A percentile compares a stretch with the other conserved stretches of the same genome.
These are phyloP conservation scores for Cystobasidium slooffiae DNA, from an alignment of 1,284 basidiomycete genomes.

Conservation along the genomic window DNA sequence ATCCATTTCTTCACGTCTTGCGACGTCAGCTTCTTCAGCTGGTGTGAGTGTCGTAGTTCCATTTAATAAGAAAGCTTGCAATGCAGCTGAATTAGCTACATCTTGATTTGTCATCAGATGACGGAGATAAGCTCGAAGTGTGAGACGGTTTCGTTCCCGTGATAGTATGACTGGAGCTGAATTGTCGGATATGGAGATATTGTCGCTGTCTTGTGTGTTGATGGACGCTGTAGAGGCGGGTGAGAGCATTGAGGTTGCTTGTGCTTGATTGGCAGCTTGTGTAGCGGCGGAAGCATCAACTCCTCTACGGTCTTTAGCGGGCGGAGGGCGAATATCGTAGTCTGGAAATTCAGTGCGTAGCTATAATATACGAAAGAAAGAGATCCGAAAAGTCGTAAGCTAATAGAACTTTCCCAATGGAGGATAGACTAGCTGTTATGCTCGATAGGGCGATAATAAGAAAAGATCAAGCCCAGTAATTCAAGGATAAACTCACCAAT, in stretches of 20 bases:
- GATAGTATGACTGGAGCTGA: slow-evolving; percentile 64
- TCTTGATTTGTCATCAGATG: slow-evolving; percentile 73
- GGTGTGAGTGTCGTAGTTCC: slow-evolving; percentile 72
- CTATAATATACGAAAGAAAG: slow-evolving; percentile 58
- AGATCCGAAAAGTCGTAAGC: neutral
- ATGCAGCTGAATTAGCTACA: slow-evolving; percentile 80
- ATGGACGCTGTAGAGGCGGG: slow-evolving; percentile 26
- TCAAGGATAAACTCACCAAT: slow-evolving; percentile 67
- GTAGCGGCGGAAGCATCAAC: slow-evolving; percentile 41
- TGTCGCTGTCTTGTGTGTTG: slow-evolving; percentile 47
- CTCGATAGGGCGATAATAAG: too few relatives aligned
- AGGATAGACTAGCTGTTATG: too few relatives aligned
- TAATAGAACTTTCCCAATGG: too few relatives aligned
- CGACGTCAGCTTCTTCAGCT: slow-evolving; percentile 79
- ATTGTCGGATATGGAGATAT: slow-evolving; percentile 48
- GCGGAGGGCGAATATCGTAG: slow-evolving; percentile 75
- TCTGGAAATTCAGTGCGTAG: slow-evolving; percentile 81
- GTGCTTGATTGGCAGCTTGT: slow-evolving; percentile 35
- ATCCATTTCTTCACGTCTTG: slow-evolving; percentile 84
- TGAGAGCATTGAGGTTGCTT: slow-evolving; percentile 19
- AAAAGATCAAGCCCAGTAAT: too few relatives aligned
- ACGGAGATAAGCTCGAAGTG: slow-evolving; percentile 88
- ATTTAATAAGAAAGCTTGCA: slow-evolving; percentile 83
- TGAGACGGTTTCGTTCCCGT: slow-evolving; percentile 93
- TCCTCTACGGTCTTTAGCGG: slow-evolving; percentile 70